phyloP scores from a whole-genome alignment of 2,329 filamentous ascomycete genomes.

The Pseudogymnoascus sp. region DNA sequence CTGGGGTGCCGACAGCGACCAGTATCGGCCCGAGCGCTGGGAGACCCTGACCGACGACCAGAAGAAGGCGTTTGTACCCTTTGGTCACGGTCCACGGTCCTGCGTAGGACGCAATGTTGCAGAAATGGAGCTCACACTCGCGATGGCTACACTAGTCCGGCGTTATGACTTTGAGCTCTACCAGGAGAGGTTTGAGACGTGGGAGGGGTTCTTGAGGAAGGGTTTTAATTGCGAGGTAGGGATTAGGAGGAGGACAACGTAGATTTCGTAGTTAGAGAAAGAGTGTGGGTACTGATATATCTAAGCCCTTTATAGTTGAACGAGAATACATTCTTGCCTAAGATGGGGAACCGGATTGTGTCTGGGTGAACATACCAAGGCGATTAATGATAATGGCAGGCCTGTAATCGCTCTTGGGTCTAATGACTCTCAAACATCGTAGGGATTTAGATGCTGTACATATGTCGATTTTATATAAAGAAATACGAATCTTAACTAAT shows the following conservation, averaged over 20 bases:
- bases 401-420: background rate
- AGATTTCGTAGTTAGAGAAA: background rate
- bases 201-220: slow-evolving; percentile 76
- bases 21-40: slow-evolving; percentile 69
- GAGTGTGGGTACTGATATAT: background rate
- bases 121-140: slow-evolving; percentile 77
- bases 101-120: slow-evolving; percentile 74
- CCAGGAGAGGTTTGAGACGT: slow-evolving; percentile 60
- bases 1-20: slow-evolving; percentile 61
- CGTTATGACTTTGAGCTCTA: slow-evolving; percentile 48
- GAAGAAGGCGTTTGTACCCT: slow-evolving; percentile 66
- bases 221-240: slow-evolving; percentile 59
- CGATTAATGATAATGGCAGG: background rate
- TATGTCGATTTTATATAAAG: background rate
- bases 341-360: background rate
- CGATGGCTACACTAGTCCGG: slow-evolving; percentile 56
- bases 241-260: slow-evolving; percentile 6
- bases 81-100: slow-evolving; percentile 58
- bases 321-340: background rate
- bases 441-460: background rate
- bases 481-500: too few relatives aligned
- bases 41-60: slow-evolving; percentile 48
- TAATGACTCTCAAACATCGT: background rate
- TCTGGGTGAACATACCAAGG: background rate
- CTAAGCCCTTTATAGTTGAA: too few relatives aligned